A percentile compares a stretch with the other conserved stretches of the same genome.
Evolutionary conservation across 2,329 filamentous ascomycete species (phyloP).

Genomic region (Didymella exigua): DNA sequence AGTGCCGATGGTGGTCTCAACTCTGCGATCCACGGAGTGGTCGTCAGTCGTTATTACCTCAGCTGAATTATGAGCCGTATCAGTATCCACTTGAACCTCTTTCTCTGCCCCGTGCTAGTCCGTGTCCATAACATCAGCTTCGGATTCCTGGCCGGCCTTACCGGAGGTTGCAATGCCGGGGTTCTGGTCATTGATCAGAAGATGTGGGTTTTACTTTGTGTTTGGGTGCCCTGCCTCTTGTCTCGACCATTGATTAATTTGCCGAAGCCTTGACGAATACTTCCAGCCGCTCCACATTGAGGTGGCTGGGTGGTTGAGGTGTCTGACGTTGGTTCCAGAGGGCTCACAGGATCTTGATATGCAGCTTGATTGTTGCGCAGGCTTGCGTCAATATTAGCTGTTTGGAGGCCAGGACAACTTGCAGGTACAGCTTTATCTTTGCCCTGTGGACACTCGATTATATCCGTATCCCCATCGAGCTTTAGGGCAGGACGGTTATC

Average conservation of each 20-base stretch:
- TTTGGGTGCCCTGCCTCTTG: not conserved
- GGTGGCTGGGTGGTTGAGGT: not conserved
- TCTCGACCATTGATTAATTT: not conserved
- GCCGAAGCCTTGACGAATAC: not conserved
- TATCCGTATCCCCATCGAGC: not conserved
- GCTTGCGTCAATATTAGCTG: not conserved
- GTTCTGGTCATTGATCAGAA: not conserved
- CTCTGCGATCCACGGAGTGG: not conserved
- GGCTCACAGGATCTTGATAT: not conserved
- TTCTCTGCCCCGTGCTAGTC: slow-evolving; percentile 1
- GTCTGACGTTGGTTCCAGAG: not conserved
- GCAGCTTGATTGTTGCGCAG: not conserved
- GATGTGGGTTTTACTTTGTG: not conserved
- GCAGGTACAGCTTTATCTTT: not conserved
- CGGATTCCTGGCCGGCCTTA: not conserved
- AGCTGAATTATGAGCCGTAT: not conserved
- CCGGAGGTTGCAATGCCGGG: not conserved
- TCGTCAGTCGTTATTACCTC: not conserved
- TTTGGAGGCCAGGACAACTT: not conserved
- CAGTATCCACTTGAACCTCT: slow-evolving; percentile 4
- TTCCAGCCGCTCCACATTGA: not conserved
- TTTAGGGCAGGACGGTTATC: not conserved
- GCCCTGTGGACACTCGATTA: not conserved
- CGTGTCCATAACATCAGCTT: not conserved
- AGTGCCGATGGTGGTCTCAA: not conserved